phyloP scores from a whole-genome alignment of 2,329 filamentous ascomycete species.

The Claviceps paspali region DNA sequence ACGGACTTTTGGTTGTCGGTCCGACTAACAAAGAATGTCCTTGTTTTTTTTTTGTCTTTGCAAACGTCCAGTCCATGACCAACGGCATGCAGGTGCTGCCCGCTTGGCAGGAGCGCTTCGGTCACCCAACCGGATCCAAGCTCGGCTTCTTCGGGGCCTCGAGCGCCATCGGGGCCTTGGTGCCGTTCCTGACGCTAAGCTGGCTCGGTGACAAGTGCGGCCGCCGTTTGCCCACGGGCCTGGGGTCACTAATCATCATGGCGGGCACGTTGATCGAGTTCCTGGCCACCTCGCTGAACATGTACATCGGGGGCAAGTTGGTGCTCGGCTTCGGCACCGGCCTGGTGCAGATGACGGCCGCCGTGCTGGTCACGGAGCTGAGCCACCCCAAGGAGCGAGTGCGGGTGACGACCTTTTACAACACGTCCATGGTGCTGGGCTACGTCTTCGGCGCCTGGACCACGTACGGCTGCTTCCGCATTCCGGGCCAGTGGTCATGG shows the following conservation, averaged over 20 bases:
- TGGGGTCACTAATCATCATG: slow-evolving; percentile 25
- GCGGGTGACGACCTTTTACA: slow-evolving; percentile 23
- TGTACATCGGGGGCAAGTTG: slow-evolving; percentile 24
- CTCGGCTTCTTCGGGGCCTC: slow-evolving; percentile 25
- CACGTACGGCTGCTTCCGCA: slow-evolving; percentile 18
- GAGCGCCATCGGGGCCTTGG: slow-evolving; percentile 24
- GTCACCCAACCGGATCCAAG: slow-evolving; percentile 20
- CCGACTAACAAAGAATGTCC: too few species aligned
- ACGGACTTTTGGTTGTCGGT: too few species aligned
- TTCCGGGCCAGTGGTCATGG: slow-evolving; percentile 29
- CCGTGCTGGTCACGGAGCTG: slow-evolving; percentile 27
- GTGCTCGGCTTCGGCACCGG: slow-evolving; percentile 21
- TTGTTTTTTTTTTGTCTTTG: not conserved
- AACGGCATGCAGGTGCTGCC: slow-evolving; percentile 24
- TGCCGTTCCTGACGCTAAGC: slow-evolving; percentile 20
- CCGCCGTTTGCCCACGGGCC: slow-evolving; percentile 18
- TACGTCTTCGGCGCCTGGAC: slow-evolving; percentile 23
- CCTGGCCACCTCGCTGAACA: slow-evolving; percentile 19
- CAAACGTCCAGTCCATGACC: slow-evolving; percentile 19
- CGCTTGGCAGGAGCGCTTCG: slow-evolving; percentile 22
- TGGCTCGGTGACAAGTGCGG: slow-evolving; percentile 22
- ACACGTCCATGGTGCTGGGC: slow-evolving; percentile 25
- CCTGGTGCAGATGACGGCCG: slow-evolving; percentile 26
- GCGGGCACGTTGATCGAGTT: slow-evolving; percentile 20
- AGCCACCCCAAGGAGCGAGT: slow-evolving; percentile 25